A percentile compares a stretch with the other conserved stretches of the same genome.
Conservation (phyloP, 2,329 filamentous ascomycete genomes). For the Madurella fahalii region DNA sequence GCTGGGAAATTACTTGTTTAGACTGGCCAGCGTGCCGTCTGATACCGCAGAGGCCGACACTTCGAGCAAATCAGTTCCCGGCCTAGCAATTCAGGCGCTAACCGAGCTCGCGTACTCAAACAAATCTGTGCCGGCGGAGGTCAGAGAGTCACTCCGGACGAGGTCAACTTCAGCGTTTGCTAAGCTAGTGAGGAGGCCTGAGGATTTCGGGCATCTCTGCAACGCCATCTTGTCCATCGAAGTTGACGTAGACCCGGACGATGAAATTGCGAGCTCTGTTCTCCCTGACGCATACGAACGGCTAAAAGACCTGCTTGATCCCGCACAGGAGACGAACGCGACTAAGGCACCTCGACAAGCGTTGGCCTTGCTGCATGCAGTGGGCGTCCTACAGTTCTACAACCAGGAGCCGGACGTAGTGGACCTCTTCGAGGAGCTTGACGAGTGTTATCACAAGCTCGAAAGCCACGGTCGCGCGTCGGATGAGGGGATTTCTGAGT, state of each 20-base stretch:
- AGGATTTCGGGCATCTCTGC: slow-evolving; percentile 52
- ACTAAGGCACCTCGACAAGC: slow-evolving; percentile 49
- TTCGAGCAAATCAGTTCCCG: slow-evolving; percentile 35
- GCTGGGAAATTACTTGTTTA: slow-evolving; percentile 53
- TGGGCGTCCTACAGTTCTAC: slow-evolving; percentile 84
- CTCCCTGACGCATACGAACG: slow-evolving; percentile 44
- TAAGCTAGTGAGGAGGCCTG: slow-evolving; percentile 51
- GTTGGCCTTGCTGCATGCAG: slow-evolving; percentile 74
- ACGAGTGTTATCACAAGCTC: slow-evolving; percentile 66
- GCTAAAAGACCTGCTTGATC: slow-evolving; percentile 50
- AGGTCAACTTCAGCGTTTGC: slow-evolving; percentile 57
- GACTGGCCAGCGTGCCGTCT: slow-evolving; percentile 41
- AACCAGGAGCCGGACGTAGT: slow-evolving; percentile 85
- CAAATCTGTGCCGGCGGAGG: slow-evolving; percentile 48
- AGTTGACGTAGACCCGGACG: slow-evolving; percentile 42
- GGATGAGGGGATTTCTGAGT: slow-evolving; percentile 58
- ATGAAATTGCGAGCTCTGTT: slow-evolving; percentile 52
- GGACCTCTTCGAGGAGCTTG: slow-evolving; percentile 76
- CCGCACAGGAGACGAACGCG: slow-evolving; percentile 23
- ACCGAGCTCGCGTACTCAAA: slow-evolving; percentile 53
- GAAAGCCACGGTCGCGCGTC: slow-evolving; percentile 53
- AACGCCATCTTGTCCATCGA: slow-evolving; percentile 52
- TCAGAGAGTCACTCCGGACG: slow-evolving; percentile 51
- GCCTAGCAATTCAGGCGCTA: slow-evolving; percentile 48
- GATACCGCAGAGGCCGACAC: slow-evolving; percentile 30